Evolutionary conservation across 176 grass and related monocot genomes (phyloP).

Genomic region (Triticum monococcum): DNA sequence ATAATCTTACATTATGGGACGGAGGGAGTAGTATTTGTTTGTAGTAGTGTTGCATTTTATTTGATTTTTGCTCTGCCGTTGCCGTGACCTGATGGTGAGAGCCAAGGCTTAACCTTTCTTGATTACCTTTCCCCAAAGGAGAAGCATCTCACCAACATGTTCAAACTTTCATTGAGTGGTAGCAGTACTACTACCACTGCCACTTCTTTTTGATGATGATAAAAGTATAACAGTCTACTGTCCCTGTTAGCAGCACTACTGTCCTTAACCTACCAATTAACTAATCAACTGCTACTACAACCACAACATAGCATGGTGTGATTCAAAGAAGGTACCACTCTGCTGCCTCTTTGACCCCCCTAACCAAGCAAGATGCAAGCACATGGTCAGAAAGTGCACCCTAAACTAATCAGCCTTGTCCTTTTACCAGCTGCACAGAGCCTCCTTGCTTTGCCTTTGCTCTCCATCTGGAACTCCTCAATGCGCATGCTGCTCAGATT

Average conservation of each 20-base stretch:
- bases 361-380: conserved; percentile 28
- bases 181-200: no score
- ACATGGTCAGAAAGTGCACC: conserved; percentile 7
- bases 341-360: conserved; percentile 31
- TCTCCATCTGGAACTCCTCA: conserved; percentile 2
- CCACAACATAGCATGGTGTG: neutral
- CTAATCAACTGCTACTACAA: neutral
- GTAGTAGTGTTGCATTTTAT: no score
- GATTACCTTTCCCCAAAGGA: no score
- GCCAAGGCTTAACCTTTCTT: no score
- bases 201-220: no score
- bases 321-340: neutral
- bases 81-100: no score
- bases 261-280: neutral
- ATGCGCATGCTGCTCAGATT: conserved; percentile 1
- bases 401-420: conserved; percentile 34
- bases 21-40: no score
- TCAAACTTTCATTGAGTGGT: neutral
- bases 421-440: neutral
- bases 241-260: neutral
- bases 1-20: no score
- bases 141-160: neutral
- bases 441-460: neutral
- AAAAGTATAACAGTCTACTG: neutral
- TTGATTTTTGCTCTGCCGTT: no score